A percentile compares a stretch with the other conserved stretches of the same genome.
These are phyloP conservation scores for Eimeria necatrix DNA, from an alignment of 169 alveolate species.

Conservation along the genomic window DNA sequence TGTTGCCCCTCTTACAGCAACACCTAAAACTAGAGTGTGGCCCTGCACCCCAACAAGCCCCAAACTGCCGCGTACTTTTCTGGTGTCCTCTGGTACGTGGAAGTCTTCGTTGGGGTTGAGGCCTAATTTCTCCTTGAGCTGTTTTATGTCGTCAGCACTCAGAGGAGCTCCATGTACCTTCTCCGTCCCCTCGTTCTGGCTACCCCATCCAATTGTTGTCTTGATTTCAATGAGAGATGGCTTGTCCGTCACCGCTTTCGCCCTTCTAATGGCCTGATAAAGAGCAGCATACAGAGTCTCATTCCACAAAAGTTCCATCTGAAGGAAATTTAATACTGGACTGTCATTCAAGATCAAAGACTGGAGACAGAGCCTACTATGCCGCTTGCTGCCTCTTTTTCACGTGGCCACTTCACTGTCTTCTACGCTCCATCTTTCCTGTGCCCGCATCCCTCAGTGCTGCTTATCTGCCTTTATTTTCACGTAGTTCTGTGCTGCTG, in stretches of 20 bases:
- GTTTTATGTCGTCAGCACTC: constrained; percentile 88
- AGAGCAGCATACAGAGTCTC: neutral
- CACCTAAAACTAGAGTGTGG: neutral
- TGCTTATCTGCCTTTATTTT: too few species aligned
- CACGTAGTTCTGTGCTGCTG: too few species aligned
- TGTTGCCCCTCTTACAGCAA: neutral
- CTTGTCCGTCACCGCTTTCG: constrained; percentile 87
- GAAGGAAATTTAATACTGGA: too few species aligned
- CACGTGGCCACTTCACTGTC: too few species aligned
- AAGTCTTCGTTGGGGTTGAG: constrained; percentile 85
- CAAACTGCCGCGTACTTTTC: constrained; percentile 62
- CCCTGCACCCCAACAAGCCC: neutral
- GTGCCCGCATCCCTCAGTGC: too few species aligned
- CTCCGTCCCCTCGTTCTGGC: constrained; percentile 88
- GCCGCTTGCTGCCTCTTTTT: too few species aligned
- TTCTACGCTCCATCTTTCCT: too few species aligned
- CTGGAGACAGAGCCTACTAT: too few species aligned
- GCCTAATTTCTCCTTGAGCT: constrained; percentile 83
- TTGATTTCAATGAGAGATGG: constrained; percentile 87
- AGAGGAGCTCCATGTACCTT: constrained; percentile 91
- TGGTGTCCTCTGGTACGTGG: constrained; percentile 86
- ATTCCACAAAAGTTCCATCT: too few species aligned
- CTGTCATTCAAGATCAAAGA: too few species aligned
- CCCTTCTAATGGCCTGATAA: constrained; percentile 84
- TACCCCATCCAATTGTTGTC: constrained; percentile 88